These are phyloP conservation scores for Epichloe glyceriae DNA, from an alignment of 2,329 filamentous ascomycete genomes.

Conservation along the genomic window DNA sequence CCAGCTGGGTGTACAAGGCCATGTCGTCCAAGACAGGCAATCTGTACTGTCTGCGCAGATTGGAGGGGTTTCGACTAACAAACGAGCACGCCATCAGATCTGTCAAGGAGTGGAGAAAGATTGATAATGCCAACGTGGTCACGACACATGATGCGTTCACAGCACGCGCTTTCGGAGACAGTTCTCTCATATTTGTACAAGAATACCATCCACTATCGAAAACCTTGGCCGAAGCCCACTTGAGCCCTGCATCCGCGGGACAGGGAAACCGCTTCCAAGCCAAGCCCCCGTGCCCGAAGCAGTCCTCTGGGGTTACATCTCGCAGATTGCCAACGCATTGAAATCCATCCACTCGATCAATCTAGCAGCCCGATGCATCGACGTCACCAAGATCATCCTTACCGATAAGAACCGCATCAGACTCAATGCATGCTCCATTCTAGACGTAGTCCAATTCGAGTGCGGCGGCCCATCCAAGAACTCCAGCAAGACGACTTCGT, in stretches of 20 bases:
- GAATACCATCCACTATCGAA: conserved; percentile 88
- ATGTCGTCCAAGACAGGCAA: conserved; percentile 78
- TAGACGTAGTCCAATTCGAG: conserved; percentile 84
- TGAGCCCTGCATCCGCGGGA: conserved; percentile 27
- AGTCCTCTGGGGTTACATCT: conserved; percentile 80
- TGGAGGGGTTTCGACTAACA: conserved; percentile 80
- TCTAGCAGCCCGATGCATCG: conserved; percentile 74
- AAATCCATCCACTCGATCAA: conserved; percentile 72
- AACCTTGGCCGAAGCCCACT: conserved; percentile 75
- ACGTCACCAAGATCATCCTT: conserved; percentile 76
- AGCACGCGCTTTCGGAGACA: conserved; percentile 83
- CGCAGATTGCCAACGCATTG: conserved; percentile 79
- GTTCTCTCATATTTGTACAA: conserved; percentile 84
- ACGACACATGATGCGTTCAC: conserved; percentile 88
- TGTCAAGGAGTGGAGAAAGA: conserved; percentile 79
- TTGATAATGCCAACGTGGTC: conserved; percentile 71
- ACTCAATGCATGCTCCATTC: conserved; percentile 73
- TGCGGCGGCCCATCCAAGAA: conserved; percentile 53
- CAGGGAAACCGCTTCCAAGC: conserved; percentile 31
- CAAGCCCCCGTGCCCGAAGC: conserved; percentile 50
- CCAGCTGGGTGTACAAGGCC: conserved; percentile 93
- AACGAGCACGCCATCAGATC: conserved; percentile 80
- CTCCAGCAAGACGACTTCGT: conserved; percentile 80
- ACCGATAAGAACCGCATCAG: conserved; percentile 85
- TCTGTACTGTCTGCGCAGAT: conserved; percentile 72